Base-by-base conservation (phyloP, 495 filamentous ascomycete genomes). In the Thozetella sp. region DNA sequence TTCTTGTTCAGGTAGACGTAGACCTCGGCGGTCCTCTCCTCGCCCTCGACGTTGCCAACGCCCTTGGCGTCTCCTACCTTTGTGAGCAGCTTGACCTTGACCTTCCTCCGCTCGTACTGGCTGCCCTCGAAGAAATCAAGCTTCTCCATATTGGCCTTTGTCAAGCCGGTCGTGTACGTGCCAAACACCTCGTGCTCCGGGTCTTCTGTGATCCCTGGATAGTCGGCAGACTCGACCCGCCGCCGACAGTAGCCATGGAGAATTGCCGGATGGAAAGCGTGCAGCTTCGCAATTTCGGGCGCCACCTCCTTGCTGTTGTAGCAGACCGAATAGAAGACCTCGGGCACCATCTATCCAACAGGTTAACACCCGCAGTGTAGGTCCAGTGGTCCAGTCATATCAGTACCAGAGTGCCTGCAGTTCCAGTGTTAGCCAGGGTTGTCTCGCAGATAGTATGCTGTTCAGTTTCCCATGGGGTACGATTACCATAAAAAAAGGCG, bases 121-220 rank as follows among this genome's bases (percentile, higher is more conserved):
- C 53, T 50, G 0, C 95, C 95, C 70, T 99, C 95, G 63, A 96
- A 99, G 10, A 74, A 67, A 63, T 98, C 93, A 1, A 99, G 81
- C 6, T 90, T 85, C 63, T 80, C 74, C 25, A 97, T 73, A 66
- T 97, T 92, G 0, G 81, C 86, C 13, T 86, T 82, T 1, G 90
- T 95, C 24, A 99, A 75, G 2, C 94, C 94, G 0, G 84, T 86
- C 2, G 93, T 92, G 45, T 86, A 85, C 24, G 86, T 90, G 10
- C 95, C 95, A n/a, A 88, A 82, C 12, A 97, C 93, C n/a, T 76
- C 59, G 56, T 83, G 77, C 37, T 73, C 72, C 12, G 67, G 30
- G 51, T 83, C 77, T 0, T 83, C 72, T 1, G 88, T 74, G 27
- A 99, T 90, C n/a, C 88, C 94, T 0, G 95, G 95, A 68, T 97